A percentile compares a stretch with the other conserved stretches of the same genome.
These are phyloP conservation scores for Massospora cicadina DNA, from an alignment of 371 early-diverging fungal genomes.

Conservation along the genomic window DNA sequence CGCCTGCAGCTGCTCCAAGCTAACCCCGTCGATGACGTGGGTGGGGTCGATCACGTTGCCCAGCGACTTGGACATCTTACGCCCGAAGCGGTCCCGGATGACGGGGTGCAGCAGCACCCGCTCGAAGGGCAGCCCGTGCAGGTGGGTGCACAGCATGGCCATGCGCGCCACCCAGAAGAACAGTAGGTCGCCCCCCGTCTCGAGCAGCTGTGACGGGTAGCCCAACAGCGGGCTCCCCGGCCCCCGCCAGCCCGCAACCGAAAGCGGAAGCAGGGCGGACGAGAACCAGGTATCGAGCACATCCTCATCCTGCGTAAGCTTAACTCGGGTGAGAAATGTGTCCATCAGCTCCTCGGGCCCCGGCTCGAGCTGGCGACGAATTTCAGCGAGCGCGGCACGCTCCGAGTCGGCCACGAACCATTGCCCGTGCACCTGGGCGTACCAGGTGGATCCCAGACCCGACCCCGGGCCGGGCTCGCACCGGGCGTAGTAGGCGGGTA, in stretches of 20 bases:
- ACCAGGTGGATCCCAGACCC: background rate
- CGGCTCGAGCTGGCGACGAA: slow-evolving; percentile 18
- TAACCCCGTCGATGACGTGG: slow-evolving; percentile 82
- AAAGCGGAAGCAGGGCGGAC: slow-evolving; percentile 91
- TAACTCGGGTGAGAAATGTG: slow-evolving; percentile 4
- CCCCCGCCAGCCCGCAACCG: slow-evolving; percentile 53
- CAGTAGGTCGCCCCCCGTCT: slow-evolving; percentile 97
- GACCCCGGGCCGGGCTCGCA: slow-evolving; percentile 17
- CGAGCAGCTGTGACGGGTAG: slow-evolving; percentile 69
- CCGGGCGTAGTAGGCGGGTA: slow-evolving; percentile 79
- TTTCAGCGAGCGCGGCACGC: slow-evolving; percentile 35
- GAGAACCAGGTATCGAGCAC: slow-evolving; percentile 99
- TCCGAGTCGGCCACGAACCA: slow-evolving; percentile 30
- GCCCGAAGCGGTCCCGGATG: slow-evolving; percentile 91
- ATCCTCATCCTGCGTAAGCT: slow-evolving; percentile 68
- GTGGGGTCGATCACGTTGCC: slow-evolving; percentile 97
- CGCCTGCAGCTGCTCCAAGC: slow-evolving; percentile 36
- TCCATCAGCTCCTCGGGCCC: background rate
- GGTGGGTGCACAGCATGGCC: slow-evolving; percentile 92
- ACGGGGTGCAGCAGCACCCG: slow-evolving; percentile 60
- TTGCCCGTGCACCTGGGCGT: background rate
- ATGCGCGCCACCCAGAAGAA: slow-evolving; percentile 99
- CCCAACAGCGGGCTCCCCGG: slow-evolving; percentile 19
- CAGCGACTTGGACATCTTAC: slow-evolving; percentile 95
- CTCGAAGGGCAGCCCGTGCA: slow-evolving; percentile 80